Evolutionary conservation across 352 stramenopile species (phyloP).

Genomic region (Bremia lactucae): DNA sequence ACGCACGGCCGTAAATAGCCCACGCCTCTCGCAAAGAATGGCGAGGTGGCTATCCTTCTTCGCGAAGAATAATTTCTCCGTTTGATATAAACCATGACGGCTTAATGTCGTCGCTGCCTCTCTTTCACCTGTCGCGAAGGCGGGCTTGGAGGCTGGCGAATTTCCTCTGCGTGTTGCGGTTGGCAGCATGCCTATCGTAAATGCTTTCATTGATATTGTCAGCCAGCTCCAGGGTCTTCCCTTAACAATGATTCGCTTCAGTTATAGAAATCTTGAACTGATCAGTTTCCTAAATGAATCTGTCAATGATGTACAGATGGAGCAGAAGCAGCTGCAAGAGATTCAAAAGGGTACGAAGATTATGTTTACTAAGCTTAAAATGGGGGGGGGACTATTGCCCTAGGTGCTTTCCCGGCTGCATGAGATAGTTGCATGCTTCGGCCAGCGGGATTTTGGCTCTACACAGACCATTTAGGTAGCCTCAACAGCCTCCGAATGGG

Average conservation of each 20-base stretch:
- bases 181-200: conserved; percentile 72
- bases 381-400: conserved; percentile 56
- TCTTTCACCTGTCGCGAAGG: conserved; percentile 39
- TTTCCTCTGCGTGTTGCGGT: conserved; percentile 38
- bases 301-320: conserved; percentile 48
- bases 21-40: too few relatives aligned
- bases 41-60: too few relatives aligned
- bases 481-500: conserved; percentile 90
- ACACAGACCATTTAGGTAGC: conserved; percentile 82
- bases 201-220: conserved; percentile 71
- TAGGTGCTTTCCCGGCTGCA: conserved; percentile 63
- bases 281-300: background rate
- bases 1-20: too few relatives aligned
- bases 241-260: conserved; percentile 73
- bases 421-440: conserved; percentile 72
- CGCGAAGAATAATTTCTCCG: too few relatives aligned
- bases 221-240: conserved; percentile 56
- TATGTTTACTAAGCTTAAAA: conserved; percentile 85
- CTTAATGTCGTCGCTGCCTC: conserved; percentile 54
- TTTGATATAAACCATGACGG: too few relatives aligned
- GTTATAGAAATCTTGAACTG: too few relatives aligned
- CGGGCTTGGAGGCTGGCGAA: conserved; percentile 21
- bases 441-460: conserved; percentile 64
- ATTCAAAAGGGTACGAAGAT: conserved; percentile 81
- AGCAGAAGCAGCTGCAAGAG: conserved; percentile 81